These are phyloP conservation scores for Backusella morwellensis DNA, from an alignment of 192 early-diverging fungal species.

Conservation along the genomic window DNA sequence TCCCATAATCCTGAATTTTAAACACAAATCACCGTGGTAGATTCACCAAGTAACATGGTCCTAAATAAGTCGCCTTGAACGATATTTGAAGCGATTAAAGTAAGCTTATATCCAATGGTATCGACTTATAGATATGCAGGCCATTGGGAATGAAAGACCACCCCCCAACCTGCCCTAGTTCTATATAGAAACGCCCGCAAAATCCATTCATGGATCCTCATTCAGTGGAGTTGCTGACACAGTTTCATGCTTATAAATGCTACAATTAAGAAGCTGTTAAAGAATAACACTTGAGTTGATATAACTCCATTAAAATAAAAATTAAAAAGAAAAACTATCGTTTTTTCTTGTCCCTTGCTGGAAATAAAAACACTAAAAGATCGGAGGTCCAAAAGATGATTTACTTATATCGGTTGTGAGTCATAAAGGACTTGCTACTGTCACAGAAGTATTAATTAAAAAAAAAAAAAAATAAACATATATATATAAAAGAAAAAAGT, in stretches of 20 bases:
- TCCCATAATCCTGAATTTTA: too few relatives aligned
- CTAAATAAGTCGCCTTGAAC: too few relatives aligned
- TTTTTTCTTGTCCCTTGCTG: background rate
- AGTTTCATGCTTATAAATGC: constrained; percentile 31
- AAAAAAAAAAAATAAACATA: background rate
- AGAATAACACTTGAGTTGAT: background rate
- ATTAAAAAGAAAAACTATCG: background rate
- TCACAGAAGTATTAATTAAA: background rate
- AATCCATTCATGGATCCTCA: constrained; percentile 40
- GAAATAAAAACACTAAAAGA: background rate
- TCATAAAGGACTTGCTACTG: constrained; percentile 1
- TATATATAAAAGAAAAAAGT: background rate
- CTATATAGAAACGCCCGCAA: constrained; percentile 48
- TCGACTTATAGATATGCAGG: background rate
- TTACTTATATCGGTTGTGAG: constrained; percentile 10
- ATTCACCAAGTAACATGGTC: too few relatives aligned
- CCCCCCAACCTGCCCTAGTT: constrained; percentile 39
- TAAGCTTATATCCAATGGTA: too few relatives aligned
- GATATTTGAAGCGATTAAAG: too few relatives aligned
- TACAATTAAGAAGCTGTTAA: constrained; percentile 30
- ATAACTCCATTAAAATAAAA: background rate
- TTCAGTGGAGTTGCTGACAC: constrained; percentile 34
- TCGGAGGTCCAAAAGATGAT: constrained; percentile 1
- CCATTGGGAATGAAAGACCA: constrained; percentile 31
- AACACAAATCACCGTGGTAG: too few relatives aligned